Percentiles rank a stretch among this genome's conserved stretches.
Evolutionary conservation across 805 yeast genomes (phyloP).

Genomic region (Metschnikowia similis): DNA sequence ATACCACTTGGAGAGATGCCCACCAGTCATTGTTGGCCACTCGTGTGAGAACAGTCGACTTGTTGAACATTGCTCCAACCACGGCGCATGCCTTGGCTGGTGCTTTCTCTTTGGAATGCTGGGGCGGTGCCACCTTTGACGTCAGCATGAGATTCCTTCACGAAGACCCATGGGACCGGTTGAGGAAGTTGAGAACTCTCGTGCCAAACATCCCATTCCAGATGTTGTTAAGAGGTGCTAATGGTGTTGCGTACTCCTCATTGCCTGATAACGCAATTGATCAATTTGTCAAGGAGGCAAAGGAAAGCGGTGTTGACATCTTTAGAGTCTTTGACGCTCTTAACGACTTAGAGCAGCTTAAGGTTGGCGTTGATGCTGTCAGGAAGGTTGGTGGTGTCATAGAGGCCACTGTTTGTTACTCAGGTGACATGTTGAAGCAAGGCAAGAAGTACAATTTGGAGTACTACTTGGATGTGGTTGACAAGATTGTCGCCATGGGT

Average conservation of each 20-base stretch:
- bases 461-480: constrained; percentile 80
- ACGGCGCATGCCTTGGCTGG: constrained; percentile 87
- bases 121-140: constrained; percentile 99
- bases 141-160: constrained; percentile 97
- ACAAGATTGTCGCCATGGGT: constrained; percentile 84
- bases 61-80: constrained; percentile 86
- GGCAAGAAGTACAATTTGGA: constrained; percentile 94
- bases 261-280: constrained; percentile 98
- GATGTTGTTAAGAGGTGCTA: constrained; percentile 98
- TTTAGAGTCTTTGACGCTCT: constrained; percentile 97
- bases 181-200: constrained; percentile 76
- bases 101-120: constrained; percentile 95
- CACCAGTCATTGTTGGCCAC: constrained; percentile 97
- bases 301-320: constrained; percentile 93
- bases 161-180: constrained; percentile 98
- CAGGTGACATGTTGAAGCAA: constrained; percentile 96
- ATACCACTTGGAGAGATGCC: constrained; percentile 99
- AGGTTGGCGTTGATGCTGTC: constrained; percentile 97
- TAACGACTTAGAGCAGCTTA: constrained; percentile 92
- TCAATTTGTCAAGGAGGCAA: constrained; percentile 92
- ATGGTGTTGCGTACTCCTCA: constrained; percentile 97
- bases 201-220: constrained; percentile 99
- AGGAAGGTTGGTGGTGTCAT: constrained; percentile 98
- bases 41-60: constrained; percentile 91
- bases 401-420: constrained; percentile 97